Percentiles rank a stretch among this genome's conserved stretches.
These are phyloP conservation scores for Microbotryum intermedium DNA, from an alignment of 1,284 basidiomycete genomes.

Conservation along the genomic window DNA sequence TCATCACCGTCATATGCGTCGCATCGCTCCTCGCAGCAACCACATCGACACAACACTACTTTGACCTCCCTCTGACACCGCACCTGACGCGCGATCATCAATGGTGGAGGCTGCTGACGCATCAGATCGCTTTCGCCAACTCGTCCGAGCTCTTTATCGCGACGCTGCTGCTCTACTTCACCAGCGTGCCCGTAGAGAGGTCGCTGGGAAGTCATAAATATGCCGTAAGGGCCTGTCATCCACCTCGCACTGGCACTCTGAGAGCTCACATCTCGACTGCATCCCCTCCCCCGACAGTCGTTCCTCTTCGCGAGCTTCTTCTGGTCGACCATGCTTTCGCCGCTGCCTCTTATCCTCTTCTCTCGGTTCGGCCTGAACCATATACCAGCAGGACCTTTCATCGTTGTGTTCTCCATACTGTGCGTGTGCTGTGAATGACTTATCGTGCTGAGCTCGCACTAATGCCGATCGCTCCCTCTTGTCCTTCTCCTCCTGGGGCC, in stretches of 20 bases:
- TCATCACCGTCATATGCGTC: slow-evolving; percentile 62
- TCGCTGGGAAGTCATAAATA: slow-evolving; percentile 79
- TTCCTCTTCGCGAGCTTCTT: slow-evolving; percentile 59
- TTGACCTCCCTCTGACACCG: slow-evolving; percentile 58
- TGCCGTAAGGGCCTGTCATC: slow-evolving; percentile 52
- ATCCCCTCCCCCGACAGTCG: slow-evolving; percentile 48
- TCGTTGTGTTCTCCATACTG: slow-evolving; percentile 55
- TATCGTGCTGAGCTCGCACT: slow-evolving; percentile 59
- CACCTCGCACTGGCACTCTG: neutral
- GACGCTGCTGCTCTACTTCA: slow-evolving; percentile 64
- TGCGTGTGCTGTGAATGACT: slow-evolving; percentile 75
- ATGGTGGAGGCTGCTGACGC: slow-evolving; percentile 73
- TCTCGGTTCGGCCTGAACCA: slow-evolving; percentile 58
- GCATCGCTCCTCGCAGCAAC: slow-evolving; percentile 63
- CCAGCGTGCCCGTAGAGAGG: slow-evolving; percentile 66
- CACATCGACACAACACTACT: slow-evolving; percentile 52
- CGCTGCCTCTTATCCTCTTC: slow-evolving; percentile 54
- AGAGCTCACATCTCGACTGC: neutral
- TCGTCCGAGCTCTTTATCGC: slow-evolving; percentile 75
- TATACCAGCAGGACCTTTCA: slow-evolving; percentile 64
- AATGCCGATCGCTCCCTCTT: neutral
- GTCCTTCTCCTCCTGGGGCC: neutral
- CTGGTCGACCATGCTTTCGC: slow-evolving; percentile 59
- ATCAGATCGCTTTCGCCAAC: slow-evolving; percentile 70
- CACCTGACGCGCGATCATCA: slow-evolving; percentile 42